These are phyloP conservation scores for Alternaria brassicae DNA, from an alignment of 2,329 filamentous ascomycete genomes.

Conservation along the genomic window DNA sequence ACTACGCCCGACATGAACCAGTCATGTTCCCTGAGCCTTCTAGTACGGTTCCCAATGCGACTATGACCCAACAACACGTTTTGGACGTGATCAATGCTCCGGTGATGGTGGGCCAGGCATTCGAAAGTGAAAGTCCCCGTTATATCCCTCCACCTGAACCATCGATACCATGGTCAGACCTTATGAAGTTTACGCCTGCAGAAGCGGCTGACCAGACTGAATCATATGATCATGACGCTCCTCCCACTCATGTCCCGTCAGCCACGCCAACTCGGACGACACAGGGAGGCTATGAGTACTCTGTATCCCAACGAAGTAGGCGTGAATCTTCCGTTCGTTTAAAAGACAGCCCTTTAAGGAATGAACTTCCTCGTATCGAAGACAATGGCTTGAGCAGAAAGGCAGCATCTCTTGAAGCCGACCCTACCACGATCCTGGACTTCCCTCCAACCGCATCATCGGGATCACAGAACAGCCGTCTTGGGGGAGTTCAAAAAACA, in stretches of 20 bases:
- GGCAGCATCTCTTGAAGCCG: not conserved
- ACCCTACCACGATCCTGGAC: not conserved
- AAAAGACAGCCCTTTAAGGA: constrained; percentile 11
- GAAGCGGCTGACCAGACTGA: constrained; percentile 19
- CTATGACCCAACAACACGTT: constrained; percentile 51
- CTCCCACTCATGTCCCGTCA: not conserved
- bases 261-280: not conserved
- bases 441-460: not conserved
- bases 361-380: constrained; percentile 1
- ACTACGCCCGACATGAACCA: constrained; percentile 52
- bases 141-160: constrained; percentile 35
- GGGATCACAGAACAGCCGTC: not conserved
- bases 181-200: constrained; percentile 34
- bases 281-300: not conserved
- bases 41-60: constrained; percentile 53
- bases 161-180: constrained; percentile 49
- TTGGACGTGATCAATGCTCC: constrained; percentile 45
- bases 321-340: constrained; percentile 9
- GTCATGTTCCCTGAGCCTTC: constrained; percentile 52
- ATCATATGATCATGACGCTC: constrained; percentile 12
- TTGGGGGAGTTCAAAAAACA: not conserved
- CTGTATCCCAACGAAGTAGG: constrained; percentile 14
- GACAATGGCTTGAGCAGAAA: not conserved
- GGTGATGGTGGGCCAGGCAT: constrained; percentile 32
- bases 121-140: constrained; percentile 16